Evolutionary conservation across 331 rosid species (phyloP), one percentile per base, ranked within the genome.

Genomic region (Telfairia occidentalis): DNA sequence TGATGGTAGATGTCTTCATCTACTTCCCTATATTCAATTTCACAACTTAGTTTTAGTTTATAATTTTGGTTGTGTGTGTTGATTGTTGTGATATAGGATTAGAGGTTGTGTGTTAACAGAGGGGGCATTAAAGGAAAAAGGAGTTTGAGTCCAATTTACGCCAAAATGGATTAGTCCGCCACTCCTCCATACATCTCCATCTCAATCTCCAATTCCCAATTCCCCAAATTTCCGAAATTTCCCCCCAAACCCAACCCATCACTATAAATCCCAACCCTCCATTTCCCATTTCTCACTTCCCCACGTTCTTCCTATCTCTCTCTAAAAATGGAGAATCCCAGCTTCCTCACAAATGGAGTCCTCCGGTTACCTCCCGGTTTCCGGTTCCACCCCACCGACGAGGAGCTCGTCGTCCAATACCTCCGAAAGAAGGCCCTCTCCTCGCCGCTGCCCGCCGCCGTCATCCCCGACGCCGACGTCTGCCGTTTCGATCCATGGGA

Each of bases 361-460:
- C 76, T 32, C 30, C 59, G 77, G 6, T 34, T 73, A 13, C 77
- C 77, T 12, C 77, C 77, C 0, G 77, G 77, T 12, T 73, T 73
- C 48, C 59, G 77, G 7, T 73, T 73, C 28, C 64, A 73, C 46
- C 77, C 77, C 46, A 73, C 77, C 11, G 77, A 73, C 34, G 77
- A 73, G 15, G 77, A 73, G 30, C 77, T 73, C 5, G 1, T 73
- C 48, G 35, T 73, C 18, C 77, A 73, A 35, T 73, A 73, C 64
- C 42, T 73, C 13, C 9, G 9, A 0, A 32, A 13, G 5, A 73
- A 11, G 15, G 61, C 57, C 46, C 24, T 50, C 13, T 73, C 77
- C 32, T 30, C 23, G 1, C 64, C 77, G 9, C 16, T 73, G 34
- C 77, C 77, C 4, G 77, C 77, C 63, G 38, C 77, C 11, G 63